These are phyloP conservation scores for Pleurotus salmoneostramineus DNA, from an alignment of 768 basidiomycete species.

Conservation along the genomic window DNA sequence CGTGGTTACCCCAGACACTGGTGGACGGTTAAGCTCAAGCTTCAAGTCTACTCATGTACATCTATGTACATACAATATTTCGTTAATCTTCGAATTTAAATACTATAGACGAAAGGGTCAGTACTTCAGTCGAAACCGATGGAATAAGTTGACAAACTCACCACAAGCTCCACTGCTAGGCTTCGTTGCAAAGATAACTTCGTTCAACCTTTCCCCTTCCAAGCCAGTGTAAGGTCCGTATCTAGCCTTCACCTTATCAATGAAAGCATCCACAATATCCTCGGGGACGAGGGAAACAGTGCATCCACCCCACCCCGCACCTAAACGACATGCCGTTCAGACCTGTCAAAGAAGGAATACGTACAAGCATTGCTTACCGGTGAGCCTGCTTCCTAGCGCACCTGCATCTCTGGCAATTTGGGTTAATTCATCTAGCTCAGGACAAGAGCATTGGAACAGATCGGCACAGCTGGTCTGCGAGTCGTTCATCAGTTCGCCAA, in stretches of 20 bases:
- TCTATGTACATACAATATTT: background rate
- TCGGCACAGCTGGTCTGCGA: slow-evolving; percentile 68
- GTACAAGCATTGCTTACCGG: slow-evolving; percentile 42
- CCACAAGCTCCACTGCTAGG: slow-evolving; percentile 83
- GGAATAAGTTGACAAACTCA: slow-evolving; percentile 29
- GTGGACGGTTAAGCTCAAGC: too few relatives aligned
- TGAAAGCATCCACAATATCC: slow-evolving; percentile 57
- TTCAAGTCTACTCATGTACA: too few relatives aligned
- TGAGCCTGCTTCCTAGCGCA: slow-evolving; percentile 80
- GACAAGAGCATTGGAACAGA: slow-evolving; percentile 76
- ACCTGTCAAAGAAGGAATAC: background rate
- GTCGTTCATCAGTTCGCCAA: slow-evolving; percentile 76
- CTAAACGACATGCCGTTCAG: slow-evolving; percentile 26
- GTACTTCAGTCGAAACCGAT: background rate
- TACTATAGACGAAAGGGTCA: background rate
- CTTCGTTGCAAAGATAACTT: slow-evolving; percentile 79
- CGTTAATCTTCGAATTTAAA: slow-evolving; percentile 5
- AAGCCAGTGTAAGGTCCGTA: slow-evolving; percentile 67
- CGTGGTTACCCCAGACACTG: too few relatives aligned
- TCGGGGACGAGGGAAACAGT: slow-evolving; percentile 79
- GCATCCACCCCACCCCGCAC: slow-evolving; percentile 92
- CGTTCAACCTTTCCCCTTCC: slow-evolving; percentile 50
- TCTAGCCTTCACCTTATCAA: slow-evolving; percentile 49
- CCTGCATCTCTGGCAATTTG: slow-evolving; percentile 63
- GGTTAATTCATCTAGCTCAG: slow-evolving; percentile 71